Conservation (phyloP, 257 asterid genomes). For the Misopates orontium region DNA sequence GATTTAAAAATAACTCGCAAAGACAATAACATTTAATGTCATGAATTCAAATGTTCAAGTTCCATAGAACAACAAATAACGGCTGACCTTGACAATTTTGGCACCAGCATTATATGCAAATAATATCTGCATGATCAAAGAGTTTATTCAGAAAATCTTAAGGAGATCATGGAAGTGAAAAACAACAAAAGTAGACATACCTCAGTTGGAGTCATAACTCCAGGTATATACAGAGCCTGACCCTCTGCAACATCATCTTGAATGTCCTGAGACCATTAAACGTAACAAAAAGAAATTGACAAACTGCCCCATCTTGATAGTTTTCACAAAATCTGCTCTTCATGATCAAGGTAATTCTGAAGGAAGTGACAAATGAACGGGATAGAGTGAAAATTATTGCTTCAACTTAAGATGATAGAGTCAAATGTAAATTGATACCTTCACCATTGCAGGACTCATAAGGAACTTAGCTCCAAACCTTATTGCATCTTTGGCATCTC, state of each 20-base stretch:
- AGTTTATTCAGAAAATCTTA: slow-evolving; percentile 13
- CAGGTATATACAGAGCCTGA: slow-evolving; percentile 74
- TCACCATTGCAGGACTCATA: slow-evolving; percentile 78
- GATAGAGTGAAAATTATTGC: not conserved
- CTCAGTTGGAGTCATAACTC: slow-evolving; percentile 92
- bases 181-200: slow-evolving; percentile 31
- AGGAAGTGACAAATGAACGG: not conserved
- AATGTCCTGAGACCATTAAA: slow-evolving; percentile 56
- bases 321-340: not conserved
- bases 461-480: slow-evolving; percentile 78
- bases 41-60: not conserved
- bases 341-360: not conserved
- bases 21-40: not conserved
- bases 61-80: not conserved
- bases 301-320: slow-evolving; percentile 10
- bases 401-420: not conserved
- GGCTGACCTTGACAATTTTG: slow-evolving; percentile 64
- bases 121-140: slow-evolving; percentile 54
- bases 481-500: slow-evolving; percentile 56
- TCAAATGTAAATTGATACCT: slow-evolving; percentile 39
- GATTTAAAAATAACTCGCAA: too few relatives aligned
- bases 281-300: slow-evolving; percentile 6
- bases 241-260: slow-evolving; percentile 48
- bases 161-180: slow-evolving; percentile 2
- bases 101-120: slow-evolving; percentile 70